Conservation (phyloP, 164 flowering plant species). For the Umbilicus rupestris region DNA sequence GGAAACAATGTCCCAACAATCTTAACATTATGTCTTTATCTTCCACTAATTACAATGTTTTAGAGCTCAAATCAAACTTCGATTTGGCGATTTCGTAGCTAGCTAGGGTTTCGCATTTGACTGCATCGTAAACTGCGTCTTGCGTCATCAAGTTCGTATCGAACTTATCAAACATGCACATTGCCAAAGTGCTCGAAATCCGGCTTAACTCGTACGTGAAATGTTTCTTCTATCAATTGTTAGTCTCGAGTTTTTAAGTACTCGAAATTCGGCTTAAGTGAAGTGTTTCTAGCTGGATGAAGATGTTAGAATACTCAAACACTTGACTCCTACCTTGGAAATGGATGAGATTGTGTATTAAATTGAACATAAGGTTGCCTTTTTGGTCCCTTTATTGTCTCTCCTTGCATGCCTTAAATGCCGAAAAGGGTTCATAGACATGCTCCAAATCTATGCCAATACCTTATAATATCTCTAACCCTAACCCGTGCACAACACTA, state of each 20-base stretch:
- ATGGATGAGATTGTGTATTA: constrained; percentile 1
- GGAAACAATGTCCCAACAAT: constrained; percentile 7
- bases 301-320: neutral
- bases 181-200: neutral
- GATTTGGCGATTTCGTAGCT: neutral
- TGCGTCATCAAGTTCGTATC: constrained; percentile 3
- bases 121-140: neutral
- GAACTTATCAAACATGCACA: neutral
- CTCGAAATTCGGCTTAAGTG: neutral
- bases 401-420: constrained; percentile 7
- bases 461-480: neutral
- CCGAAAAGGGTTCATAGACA: neutral
- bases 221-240: neutral
- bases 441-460: neutral
- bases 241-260: neutral
- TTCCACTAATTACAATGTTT: neutral
- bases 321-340: neutral
- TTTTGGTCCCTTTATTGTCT: constrained; percentile 5
- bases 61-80: constrained; percentile 2
- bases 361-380: constrained; percentile 1
- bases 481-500: neutral
- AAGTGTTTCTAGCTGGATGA: neutral
- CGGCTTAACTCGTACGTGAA: neutral
- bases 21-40: neutral
- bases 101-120: neutral